These are phyloP conservation scores for Bisporella sp. DNA, from an alignment of 2,329 filamentous ascomycete genomes.

Conservation along the genomic window DNA sequence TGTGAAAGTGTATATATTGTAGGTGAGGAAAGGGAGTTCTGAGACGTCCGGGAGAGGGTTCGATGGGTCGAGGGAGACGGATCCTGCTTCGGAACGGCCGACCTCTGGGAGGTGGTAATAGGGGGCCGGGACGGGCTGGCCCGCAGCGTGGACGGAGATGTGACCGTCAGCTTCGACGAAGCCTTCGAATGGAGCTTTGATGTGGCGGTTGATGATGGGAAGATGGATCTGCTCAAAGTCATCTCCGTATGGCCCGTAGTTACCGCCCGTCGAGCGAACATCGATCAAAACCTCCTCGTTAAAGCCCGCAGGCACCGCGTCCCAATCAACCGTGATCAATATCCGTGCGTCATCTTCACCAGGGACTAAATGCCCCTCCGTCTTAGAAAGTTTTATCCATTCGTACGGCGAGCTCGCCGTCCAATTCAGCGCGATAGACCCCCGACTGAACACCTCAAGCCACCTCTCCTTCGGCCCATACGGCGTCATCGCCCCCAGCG, in stretches of 20 bases:
- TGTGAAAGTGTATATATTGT: slow-evolving; percentile 46
- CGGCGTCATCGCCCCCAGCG: slow-evolving; percentile 38
- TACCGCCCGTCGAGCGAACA: slow-evolving; percentile 29
- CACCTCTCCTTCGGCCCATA: slow-evolving; percentile 47
- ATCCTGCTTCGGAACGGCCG: slow-evolving; percentile 1
- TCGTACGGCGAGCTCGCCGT: slow-evolving; percentile 31
- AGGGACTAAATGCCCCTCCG: slow-evolving; percentile 39
- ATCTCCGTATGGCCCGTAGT: too few species aligned
- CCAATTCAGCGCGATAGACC: slow-evolving; percentile 43
- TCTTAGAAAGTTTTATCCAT: slow-evolving; percentile 34
- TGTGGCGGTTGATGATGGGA: slow-evolving; percentile 41
- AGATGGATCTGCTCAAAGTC: slow-evolving; percentile 42
- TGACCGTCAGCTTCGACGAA: slow-evolving; percentile 54
- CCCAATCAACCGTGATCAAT: slow-evolving; percentile 39
- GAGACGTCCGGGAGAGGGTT: too few species aligned
- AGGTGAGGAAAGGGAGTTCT: slow-evolving; percentile 45
- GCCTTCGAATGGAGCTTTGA: slow-evolving; percentile 45
- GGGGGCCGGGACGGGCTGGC: background rate
- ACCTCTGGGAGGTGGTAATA: slow-evolving; percentile 2
- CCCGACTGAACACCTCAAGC: slow-evolving; percentile 55
- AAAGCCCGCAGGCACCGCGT: slow-evolving; percentile 29
- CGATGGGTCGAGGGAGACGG: slow-evolving; percentile 1
- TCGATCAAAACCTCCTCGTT: slow-evolving; percentile 25
- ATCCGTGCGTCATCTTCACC: slow-evolving; percentile 42
- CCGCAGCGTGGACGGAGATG: slow-evolving; percentile 41